Evolutionary conservation across 257 asterid genomes (phyloP).

Genomic region (Solanum clarkiae): DNA sequence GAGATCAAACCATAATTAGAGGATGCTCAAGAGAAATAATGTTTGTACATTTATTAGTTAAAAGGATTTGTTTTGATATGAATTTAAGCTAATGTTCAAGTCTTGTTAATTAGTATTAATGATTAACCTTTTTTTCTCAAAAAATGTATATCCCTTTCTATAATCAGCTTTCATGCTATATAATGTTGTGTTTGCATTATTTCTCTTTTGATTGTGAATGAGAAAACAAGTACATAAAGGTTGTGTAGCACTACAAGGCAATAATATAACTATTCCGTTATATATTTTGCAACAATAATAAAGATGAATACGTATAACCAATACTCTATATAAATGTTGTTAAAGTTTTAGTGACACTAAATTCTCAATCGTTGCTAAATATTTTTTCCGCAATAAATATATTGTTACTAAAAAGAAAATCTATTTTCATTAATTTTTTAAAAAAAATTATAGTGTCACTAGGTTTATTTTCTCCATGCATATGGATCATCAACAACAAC

Average conservation of each 20-base stretch:
- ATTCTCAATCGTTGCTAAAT: background rate
- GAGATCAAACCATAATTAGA: conserved; percentile 17
- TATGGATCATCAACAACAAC: background rate
- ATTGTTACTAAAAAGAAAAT: too few species aligned
- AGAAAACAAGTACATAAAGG: too few species aligned
- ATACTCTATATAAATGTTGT: too few species aligned
- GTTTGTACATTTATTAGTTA: background rate
- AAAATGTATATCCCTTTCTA: background rate
- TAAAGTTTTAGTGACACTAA: background rate
- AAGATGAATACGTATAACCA: background rate
- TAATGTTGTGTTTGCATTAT: background rate
- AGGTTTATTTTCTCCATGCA: background rate
- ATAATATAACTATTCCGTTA: too few species aligned
- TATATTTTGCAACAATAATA: background rate
- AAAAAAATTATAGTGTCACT: too few species aligned
- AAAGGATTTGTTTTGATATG: background rate
- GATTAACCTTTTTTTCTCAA: background rate
- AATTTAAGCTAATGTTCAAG: background rate
- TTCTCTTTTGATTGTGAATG: background rate
- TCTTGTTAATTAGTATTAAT: background rate
- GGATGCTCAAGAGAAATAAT: background rate
- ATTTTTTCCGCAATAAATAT: too few species aligned
- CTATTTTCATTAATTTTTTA: too few species aligned
- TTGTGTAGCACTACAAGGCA: background rate
- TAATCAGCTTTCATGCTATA: background rate